Evolutionary conservation across 352 stramenopile genomes (phyloP).

Genomic region (Globisporangium heterothallicum): DNA sequence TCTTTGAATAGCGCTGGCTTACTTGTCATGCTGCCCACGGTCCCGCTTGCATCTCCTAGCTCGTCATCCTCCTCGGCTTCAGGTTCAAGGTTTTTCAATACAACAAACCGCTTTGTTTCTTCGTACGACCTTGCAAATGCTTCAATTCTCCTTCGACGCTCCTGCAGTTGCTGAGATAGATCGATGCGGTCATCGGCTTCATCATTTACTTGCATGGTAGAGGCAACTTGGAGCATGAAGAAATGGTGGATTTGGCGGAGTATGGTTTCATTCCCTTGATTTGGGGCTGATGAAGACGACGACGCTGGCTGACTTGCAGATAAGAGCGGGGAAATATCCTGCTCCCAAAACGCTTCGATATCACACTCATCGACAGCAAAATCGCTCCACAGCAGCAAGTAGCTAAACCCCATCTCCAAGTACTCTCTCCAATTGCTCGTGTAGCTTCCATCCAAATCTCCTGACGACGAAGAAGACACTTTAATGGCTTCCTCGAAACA

Average conservation of each 20-base stretch:
- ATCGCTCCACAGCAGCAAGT: conserved; percentile 39
- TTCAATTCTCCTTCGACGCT: conserved; percentile 3
- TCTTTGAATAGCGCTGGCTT: not conserved
- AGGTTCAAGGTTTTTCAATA: conserved; percentile 5
- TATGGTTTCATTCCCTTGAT: conserved; percentile 5
- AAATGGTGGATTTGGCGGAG: conserved; percentile 39
- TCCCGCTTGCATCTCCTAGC: not conserved
- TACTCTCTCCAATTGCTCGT: conserved; percentile 11
- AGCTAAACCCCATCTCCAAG: conserved; percentile 39
- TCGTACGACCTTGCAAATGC: conserved; percentile 8
- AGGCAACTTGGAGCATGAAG: conserved; percentile 31
- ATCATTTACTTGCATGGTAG: not conserved
- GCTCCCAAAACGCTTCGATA: conserved; percentile 33
- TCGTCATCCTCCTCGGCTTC: conserved; percentile 8
- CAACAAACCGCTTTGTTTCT: conserved; percentile 7
- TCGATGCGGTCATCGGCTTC: not conserved
- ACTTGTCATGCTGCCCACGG: not conserved
- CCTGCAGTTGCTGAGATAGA: not conserved
- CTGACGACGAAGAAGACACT: not conserved
- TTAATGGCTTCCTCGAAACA: conserved; percentile 28
- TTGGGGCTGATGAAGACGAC: not conserved
- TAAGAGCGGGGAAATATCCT: conserved; percentile 24
- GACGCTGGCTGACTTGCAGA: not conserved
- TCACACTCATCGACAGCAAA: conserved; percentile 19
- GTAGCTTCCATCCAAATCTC: not conserved